Percentiles rank a stretch among this genome's conserved stretches.
phyloP scores from a whole-genome alignment of 129 eudicot genomes.

The Tagetes patula region DNA sequence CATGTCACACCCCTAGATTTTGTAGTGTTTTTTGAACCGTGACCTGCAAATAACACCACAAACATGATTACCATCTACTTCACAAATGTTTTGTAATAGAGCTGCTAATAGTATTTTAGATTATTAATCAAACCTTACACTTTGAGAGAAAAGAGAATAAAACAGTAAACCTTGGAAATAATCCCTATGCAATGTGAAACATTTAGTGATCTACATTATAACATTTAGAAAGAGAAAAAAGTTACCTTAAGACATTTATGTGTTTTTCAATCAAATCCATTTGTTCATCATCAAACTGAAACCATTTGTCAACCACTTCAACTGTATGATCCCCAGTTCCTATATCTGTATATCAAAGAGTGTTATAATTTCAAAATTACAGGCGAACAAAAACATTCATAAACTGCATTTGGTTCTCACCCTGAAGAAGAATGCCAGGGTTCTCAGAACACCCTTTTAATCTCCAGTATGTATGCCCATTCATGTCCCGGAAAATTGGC shows the following conservation, averaged over 20 bases:
- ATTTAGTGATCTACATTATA: background rate
- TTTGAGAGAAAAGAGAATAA: too few species aligned
- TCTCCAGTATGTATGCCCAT: conserved; percentile 72
- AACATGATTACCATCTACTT: background rate
- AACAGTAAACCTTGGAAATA: background rate
- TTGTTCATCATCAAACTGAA: conserved; percentile 51
- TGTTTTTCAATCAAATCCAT: conserved; percentile 45
- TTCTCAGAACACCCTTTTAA: conserved; percentile 47
- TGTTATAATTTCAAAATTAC: background rate
- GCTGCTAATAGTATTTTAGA: background rate
- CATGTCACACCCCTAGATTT: conserved; percentile 13
- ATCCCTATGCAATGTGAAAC: background rate
- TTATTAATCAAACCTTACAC: too few species aligned
- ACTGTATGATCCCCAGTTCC: conserved; percentile 44
- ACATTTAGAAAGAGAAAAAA: background rate
- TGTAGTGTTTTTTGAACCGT: conserved; percentile 20
- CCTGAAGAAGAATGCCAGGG: conserved; percentile 58
- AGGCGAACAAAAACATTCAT: background rate
- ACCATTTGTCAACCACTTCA: conserved; percentile 59
- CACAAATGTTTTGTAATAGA: background rate
- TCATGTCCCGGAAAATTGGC: conserved; percentile 41
- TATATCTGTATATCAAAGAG: conserved; percentile 41
- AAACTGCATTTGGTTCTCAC: conserved; percentile 32
- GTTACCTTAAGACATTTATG: conserved; percentile 47
- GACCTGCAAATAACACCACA: conserved; percentile 30